A percentile compares a stretch with the other conserved stretches of the same genome.
Evolutionary conservation across 371 early-diverging fungal genomes (phyloP).

Genomic region (Mycotypha africana): DNA sequence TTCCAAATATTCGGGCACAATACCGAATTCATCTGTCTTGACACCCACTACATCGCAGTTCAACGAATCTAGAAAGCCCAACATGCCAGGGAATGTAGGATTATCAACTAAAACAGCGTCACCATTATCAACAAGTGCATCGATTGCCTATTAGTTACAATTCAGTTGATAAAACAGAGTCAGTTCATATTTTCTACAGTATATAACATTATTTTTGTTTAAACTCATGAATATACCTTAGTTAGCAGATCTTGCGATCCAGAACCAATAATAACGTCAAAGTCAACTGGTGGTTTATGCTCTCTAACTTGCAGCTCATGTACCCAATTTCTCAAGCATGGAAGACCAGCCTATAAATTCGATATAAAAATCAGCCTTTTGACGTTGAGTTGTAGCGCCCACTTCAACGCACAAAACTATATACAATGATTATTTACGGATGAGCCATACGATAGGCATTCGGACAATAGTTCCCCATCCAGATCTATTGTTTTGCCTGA

Average conservation of each 20-base stretch:
- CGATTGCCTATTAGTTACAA: no score
- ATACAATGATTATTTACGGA: constrained; percentile 31
- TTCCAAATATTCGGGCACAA: constrained; percentile 47
- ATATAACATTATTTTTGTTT: no score
- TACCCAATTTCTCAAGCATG: constrained; percentile 59
- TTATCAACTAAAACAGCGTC: constrained; percentile 65
- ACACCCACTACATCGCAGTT: constrained; percentile 61
- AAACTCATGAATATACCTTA: no score
- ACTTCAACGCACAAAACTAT: background rate
- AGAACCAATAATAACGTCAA: constrained; percentile 65
- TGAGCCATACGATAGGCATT: constrained; percentile 50
- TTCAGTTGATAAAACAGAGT: no score
- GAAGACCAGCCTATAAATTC: constrained; percentile 51
- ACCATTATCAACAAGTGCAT: constrained; percentile 63
- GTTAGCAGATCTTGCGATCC: constrained; percentile 77
- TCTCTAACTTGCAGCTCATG: constrained; percentile 54
- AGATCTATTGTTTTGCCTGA: constrained; percentile 50
- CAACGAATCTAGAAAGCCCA: constrained; percentile 66
- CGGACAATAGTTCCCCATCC: constrained; percentile 34
- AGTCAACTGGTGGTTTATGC: constrained; percentile 55
- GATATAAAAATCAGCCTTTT: no score
- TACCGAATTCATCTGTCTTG: constrained; percentile 48
- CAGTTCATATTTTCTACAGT: no score
- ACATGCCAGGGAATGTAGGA: constrained; percentile 71
- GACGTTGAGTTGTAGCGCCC: background rate